These are phyloP conservation scores for Cylindrotheca closterium DNA, from an alignment of 108 stramenopile species.

Conservation along the genomic window DNA sequence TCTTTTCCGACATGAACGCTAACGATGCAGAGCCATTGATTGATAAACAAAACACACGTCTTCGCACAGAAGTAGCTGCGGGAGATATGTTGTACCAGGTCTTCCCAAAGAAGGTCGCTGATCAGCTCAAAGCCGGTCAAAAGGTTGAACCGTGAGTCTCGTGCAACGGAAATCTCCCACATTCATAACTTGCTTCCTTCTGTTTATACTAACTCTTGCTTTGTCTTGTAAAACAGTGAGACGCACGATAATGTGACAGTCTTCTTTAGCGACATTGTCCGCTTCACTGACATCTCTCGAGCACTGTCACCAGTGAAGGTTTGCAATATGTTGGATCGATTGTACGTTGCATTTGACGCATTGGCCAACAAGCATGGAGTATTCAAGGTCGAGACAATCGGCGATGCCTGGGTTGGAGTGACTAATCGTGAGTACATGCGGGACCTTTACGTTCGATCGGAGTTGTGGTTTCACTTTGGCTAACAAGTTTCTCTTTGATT, in stretches of 20 bases:
- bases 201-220: background rate
- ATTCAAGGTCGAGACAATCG: too few species aligned
- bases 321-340: too few species aligned
- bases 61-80: background rate
- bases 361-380: too few species aligned
- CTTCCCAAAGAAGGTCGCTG: constrained; percentile 42
- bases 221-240: constrained; percentile 22
- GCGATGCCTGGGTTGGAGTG: too few species aligned
- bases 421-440: too few species aligned
- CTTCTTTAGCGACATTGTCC: constrained; percentile 40
- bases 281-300: too few species aligned
- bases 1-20: constrained; percentile 6
- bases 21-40: constrained; percentile 12
- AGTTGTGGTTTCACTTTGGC: too few species aligned
- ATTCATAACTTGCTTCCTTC: background rate
- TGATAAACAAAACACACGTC: background rate
- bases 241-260: constrained; percentile 47
- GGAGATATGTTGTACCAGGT: constrained; percentile 22
- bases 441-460: too few species aligned
- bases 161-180: background rate
- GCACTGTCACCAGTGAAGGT: too few species aligned
- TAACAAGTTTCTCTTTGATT: too few species aligned
- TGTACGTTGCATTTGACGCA: too few species aligned
- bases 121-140: constrained; percentile 3
- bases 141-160: constrained; percentile 2